Evolutionary conservation across 306 rosid species (phyloP).

Genomic region (Ormosia emarginata): DNA sequence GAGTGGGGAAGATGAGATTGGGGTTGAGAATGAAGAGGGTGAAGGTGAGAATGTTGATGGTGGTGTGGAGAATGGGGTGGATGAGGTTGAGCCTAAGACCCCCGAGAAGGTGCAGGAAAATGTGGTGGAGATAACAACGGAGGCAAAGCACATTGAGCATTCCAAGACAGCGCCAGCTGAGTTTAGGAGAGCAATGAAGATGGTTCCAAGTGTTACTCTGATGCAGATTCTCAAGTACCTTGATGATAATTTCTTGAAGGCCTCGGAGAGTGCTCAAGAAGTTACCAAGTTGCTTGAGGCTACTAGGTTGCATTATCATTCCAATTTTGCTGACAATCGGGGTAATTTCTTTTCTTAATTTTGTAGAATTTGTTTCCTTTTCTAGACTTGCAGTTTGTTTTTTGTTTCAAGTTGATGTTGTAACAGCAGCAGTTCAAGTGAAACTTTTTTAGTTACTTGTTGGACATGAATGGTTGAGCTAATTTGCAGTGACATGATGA

Average conservation of each 20-base stretch:
- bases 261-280: constrained; percentile 71
- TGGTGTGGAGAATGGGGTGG: constrained; percentile 5
- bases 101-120: constrained; percentile 56
- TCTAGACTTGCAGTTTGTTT: not conserved
- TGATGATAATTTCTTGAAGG: constrained; percentile 70
- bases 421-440: not conserved
- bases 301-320: constrained; percentile 86
- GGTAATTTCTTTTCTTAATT: constrained; percentile 34
- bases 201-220: constrained; percentile 43
- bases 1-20: constrained; percentile 38
- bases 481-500: constrained; percentile 15
- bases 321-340: constrained; percentile 83
- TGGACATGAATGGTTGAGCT: not conserved
- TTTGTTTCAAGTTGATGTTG: not conserved
- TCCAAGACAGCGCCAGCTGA: constrained; percentile 68
- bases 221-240: constrained; percentile 49
- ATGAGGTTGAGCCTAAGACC: constrained; percentile 65
- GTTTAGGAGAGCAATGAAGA: constrained; percentile 47
- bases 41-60: constrained; percentile 28
- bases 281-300: constrained; percentile 86
- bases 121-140: constrained; percentile 30
- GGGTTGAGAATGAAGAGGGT: constrained; percentile 26
- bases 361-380: too few relatives aligned
- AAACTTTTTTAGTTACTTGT: not conserved
- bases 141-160: constrained; percentile 51